These are phyloP conservation scores for Ceratobasidium sp. DNA, from an alignment of 1,284 basidiomycete species.

Conservation along the genomic window DNA sequence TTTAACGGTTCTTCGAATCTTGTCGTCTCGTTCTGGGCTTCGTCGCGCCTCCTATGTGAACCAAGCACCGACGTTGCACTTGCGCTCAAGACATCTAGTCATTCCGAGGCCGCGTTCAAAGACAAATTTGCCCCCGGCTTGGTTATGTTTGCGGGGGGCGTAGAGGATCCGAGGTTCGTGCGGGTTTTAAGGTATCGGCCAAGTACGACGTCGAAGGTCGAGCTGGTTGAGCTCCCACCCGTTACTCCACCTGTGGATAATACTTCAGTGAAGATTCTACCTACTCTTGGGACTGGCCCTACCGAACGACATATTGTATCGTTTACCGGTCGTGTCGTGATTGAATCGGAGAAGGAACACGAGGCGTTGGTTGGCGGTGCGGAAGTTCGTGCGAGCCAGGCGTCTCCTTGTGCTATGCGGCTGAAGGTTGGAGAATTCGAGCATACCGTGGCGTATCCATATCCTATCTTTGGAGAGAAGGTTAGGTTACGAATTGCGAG, in stretches of 20 bases:
- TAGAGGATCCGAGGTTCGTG: conserved; percentile 50
- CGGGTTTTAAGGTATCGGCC: conserved; percentile 54
- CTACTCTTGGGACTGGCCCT: neutral
- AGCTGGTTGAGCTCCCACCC: neutral
- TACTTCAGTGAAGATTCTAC: neutral
- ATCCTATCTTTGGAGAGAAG: conserved; percentile 17
- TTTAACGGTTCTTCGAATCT: neutral
- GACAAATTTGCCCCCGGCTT: no score
- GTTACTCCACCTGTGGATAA: neutral
- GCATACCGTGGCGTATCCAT: conserved; percentile 15
- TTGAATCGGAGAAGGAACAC: neutral
- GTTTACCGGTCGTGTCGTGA: conserved; percentile 4
- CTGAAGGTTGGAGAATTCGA: neutral
- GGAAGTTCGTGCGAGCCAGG: neutral
- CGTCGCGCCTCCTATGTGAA: neutral
- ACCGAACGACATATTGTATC: neutral
- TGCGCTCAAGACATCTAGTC: neutral
- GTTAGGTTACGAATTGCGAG: conserved; percentile 23
- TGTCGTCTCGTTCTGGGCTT: conserved; percentile 16
- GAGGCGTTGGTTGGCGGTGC: neutral
- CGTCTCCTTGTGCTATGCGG: conserved; percentile 21
- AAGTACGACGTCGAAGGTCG: neutral
- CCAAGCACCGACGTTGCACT: neutral
- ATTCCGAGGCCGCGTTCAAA: neutral
- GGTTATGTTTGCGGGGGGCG: no score